Conservation (phyloP, 139 green algal species). For the Desmodesmus armatus region DNA sequence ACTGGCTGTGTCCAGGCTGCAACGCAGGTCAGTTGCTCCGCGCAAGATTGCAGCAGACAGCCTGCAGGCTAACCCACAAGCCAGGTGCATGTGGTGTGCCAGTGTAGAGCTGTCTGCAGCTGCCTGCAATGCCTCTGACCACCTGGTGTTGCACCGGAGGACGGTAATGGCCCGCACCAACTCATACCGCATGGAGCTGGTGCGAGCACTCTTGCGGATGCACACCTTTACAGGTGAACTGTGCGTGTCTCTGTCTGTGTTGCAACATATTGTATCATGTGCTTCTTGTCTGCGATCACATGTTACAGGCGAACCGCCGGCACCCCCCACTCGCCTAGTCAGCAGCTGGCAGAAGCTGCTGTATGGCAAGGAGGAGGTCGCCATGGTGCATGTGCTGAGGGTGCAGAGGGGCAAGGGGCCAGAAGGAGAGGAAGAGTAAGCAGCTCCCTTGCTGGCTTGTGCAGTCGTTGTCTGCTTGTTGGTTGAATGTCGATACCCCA, state of each 20-base stretch:
- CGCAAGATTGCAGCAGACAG: background rate
- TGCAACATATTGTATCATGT: too few relatives aligned
- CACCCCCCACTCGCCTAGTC: background rate
- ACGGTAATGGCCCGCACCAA: too few relatives aligned
- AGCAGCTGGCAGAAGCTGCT: slow-evolving; percentile 44
- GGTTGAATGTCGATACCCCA: background rate
- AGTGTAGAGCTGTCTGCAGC: background rate
- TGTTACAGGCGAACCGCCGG: slow-evolving; percentile 5
- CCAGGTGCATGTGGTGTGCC: background rate
- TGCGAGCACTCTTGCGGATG: too few relatives aligned
- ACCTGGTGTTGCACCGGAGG: background rate
- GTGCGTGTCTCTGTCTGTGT: too few relatives aligned
- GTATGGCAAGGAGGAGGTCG: slow-evolving; percentile 64
- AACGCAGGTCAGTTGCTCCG: slow-evolving; percentile 11
- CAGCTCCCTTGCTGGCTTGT: too few relatives aligned
- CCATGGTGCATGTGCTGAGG: slow-evolving; percentile 56
- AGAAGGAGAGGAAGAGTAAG: slow-evolving; percentile 36
- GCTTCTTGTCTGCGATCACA: too few relatives aligned
- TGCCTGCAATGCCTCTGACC: background rate
- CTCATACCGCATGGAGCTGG: too few relatives aligned
- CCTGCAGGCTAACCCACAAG: background rate
- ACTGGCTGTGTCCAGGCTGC: slow-evolving; percentile 45
- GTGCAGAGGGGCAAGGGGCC: slow-evolving; percentile 45
- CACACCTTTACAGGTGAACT: too few relatives aligned
- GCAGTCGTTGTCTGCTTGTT: slow-evolving; percentile 13